Evolutionary conservation across 768 basidiomycete species (phyloP).

Genomic region (Dendrothele bispora): DNA sequence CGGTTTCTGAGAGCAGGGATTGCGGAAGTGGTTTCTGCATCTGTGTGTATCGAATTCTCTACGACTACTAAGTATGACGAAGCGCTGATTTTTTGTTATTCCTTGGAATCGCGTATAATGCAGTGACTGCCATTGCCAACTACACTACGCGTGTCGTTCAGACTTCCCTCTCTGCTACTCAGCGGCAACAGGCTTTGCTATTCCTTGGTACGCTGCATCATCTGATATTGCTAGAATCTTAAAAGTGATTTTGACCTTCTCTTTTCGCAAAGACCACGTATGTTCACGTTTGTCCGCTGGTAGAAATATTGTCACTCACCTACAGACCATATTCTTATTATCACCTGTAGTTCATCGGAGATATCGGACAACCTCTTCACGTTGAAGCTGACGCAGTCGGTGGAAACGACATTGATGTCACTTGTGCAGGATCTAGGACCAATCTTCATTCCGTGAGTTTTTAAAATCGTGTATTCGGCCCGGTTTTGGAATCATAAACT

Average conservation of each 20-base stretch:
- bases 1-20: conserved; percentile 46
- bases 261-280: conserved; percentile 1
- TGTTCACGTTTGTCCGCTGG: too few relatives aligned
- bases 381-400: conserved; percentile 42
- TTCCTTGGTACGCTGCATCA: conserved; percentile 41
- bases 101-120: background rate
- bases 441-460: conserved; percentile 43
- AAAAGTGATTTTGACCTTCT: background rate
- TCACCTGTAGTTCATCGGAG: conserved; percentile 44
- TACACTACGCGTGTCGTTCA: conserved; percentile 51
- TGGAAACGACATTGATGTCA: conserved; percentile 43
- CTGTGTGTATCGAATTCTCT: conserved; percentile 33
- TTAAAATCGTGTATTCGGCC: background rate
- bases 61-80: conserved; percentile 16
- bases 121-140: conserved; percentile 58
- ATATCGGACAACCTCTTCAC: conserved; percentile 51
- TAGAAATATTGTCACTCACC: too few relatives aligned
- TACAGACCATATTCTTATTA: too few relatives aligned
- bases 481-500: background rate
- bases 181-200: conserved; percentile 51
- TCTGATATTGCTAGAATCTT: background rate
- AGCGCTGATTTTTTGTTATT: too few relatives aligned
- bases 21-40: conserved; percentile 39
- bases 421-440: conserved; percentile 36
- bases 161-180: conserved; percentile 37